phyloP scores from a whole-genome alignment of 1,284 basidiomycete genomes.

The Rhodotorula sp. region DNA sequence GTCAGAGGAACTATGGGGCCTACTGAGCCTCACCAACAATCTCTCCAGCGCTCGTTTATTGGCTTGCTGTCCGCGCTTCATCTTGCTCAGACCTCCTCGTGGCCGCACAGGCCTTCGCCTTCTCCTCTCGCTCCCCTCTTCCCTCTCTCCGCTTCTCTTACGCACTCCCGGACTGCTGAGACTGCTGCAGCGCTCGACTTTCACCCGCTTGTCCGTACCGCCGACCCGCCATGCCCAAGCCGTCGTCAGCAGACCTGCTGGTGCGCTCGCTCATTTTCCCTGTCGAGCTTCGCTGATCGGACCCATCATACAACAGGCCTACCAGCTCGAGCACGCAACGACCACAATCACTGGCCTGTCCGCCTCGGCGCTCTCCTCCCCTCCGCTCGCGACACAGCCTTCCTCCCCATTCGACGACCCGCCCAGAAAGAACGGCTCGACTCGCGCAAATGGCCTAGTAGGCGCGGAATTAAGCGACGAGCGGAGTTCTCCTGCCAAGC shows the following conservation, averaged over 20 bases:
- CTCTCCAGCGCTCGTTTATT: too few relatives aligned
- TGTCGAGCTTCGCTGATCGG: background rate
- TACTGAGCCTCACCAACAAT: too few relatives aligned
- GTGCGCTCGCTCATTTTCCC: background rate
- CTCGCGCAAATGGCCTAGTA: background rate
- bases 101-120: background rate
- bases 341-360: background rate
- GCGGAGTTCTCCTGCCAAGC: background rate
- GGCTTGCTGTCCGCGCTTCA: background rate
- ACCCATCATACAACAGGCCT: background rate
- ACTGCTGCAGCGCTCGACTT: too few relatives aligned
- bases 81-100: background rate
- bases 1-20: too few relatives aligned
- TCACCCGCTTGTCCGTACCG: background rate
- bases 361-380: background rate
- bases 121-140: background rate
- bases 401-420: background rate
- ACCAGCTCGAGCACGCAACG: conserved; percentile 14
- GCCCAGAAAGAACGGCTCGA: background rate
- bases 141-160: background rate
- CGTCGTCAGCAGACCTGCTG: conserved; percentile 3
- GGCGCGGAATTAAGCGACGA: background rate
- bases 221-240: background rate
- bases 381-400: background rate
- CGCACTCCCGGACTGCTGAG: background rate